A percentile compares a stretch with the other conserved stretches of the same genome.
phyloP scores from a whole-genome alignment of 352 stramenopile species.

The Hyaloperonospora arabidopsidis region DNA sequence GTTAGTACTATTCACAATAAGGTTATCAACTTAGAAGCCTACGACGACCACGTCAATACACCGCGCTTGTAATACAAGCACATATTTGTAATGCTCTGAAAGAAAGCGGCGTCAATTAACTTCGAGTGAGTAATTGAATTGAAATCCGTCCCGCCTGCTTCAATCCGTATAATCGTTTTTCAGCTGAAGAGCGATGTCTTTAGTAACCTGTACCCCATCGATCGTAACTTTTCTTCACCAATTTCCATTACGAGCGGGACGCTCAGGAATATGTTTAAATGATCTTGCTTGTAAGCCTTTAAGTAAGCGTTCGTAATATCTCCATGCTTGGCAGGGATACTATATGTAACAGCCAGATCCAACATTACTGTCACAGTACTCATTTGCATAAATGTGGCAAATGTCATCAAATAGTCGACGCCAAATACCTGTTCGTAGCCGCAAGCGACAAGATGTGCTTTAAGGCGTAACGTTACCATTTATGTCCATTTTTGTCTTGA shows the following conservation, averaged over 20 bases:
- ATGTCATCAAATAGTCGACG: slow-evolving; percentile 9
- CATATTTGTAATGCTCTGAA: neutral
- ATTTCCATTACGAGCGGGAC: slow-evolving; percentile 21
- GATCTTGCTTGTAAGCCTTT: neutral
- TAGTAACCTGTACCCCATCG: neutral
- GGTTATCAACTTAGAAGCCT: slow-evolving; percentile 25
- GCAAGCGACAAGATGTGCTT: slow-evolving; percentile 4
- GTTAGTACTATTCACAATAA: slow-evolving; percentile 18
- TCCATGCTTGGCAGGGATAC: neutral
- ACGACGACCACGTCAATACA: slow-evolving; percentile 6
- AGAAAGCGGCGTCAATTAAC: slow-evolving; percentile 13
- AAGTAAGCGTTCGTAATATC: neutral
- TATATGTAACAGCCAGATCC: neutral
- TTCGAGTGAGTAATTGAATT: slow-evolving; percentile 16
- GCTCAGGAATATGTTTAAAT: neutral
- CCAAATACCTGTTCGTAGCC: slow-evolving; percentile 16
- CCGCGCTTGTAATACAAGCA: slow-evolving; percentile 3
- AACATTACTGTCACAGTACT: slow-evolving; percentile 5
- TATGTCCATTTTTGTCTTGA: slow-evolving; percentile 8
- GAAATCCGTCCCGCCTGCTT: slow-evolving; percentile 29
- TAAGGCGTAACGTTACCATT: slow-evolving; percentile 16
- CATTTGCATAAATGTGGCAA: slow-evolving; percentile 3
- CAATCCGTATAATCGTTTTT: slow-evolving; percentile 28
- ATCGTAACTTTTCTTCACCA: neutral
- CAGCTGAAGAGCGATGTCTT: slow-evolving; percentile 11